These are phyloP conservation scores for Penicillium sp. DNA, from an alignment of 2,329 filamentous ascomycete species.

Conservation along the genomic window DNA sequence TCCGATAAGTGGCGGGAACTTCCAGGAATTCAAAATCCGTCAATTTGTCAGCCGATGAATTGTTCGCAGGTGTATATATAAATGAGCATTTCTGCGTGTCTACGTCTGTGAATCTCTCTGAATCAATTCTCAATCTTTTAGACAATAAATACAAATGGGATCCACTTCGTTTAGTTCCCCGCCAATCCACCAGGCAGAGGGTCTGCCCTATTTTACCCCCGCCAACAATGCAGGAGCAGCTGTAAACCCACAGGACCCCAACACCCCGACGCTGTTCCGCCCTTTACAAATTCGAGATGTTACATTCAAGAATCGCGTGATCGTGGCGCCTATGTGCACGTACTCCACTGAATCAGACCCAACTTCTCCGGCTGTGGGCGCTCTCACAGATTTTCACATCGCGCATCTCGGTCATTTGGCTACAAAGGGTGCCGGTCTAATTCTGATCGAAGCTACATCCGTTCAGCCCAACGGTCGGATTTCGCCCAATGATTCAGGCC, in stretches of 20 bases:
- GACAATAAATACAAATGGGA: constrained; percentile 2
- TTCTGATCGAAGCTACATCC: constrained; percentile 74
- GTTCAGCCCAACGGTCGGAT: constrained; percentile 77
- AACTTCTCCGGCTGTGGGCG: constrained; percentile 49
- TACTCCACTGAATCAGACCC: constrained; percentile 59
- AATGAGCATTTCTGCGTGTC: background rate
- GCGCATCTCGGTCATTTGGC: constrained; percentile 78
- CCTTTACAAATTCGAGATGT: constrained; percentile 57
- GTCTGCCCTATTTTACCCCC: constrained; percentile 41
- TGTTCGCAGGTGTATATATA: background rate
- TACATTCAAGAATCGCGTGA: constrained; percentile 64
- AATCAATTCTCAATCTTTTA: background rate
- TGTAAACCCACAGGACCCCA: constrained; percentile 35
- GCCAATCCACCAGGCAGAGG: constrained; percentile 18
- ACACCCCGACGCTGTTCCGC: constrained; percentile 56
- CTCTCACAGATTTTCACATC: constrained; percentile 76
- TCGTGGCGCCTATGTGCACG: constrained; percentile 63
- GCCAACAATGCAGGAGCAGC: constrained; percentile 39
- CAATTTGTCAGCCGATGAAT: constrained; percentile 8
- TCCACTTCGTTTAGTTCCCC: constrained; percentile 16
- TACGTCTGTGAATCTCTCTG: background rate
- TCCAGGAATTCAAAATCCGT: background rate
- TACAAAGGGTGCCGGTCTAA: constrained; percentile 68
- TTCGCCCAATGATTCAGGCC: constrained; percentile 59
- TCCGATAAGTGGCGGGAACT: background rate